Conservation (phyloP, 495 filamentous ascomycete species). For the Lindgomyces ingoldianus region DNA sequence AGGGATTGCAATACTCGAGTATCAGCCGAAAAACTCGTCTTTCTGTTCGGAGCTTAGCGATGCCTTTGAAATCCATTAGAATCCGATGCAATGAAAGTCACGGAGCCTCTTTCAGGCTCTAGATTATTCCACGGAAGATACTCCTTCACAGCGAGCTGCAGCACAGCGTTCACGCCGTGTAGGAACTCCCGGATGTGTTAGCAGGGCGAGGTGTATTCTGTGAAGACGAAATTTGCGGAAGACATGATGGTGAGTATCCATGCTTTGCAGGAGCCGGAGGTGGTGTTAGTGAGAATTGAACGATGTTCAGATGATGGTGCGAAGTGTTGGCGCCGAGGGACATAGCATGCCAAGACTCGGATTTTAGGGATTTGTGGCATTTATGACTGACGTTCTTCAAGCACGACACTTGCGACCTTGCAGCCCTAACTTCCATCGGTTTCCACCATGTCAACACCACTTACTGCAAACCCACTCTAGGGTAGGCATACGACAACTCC, state of each 20-base stretch:
- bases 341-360: no score
- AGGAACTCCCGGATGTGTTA: conserved; percentile 44
- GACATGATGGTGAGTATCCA: conserved; percentile 33
- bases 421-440: no score
- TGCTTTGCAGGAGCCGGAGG: not conserved
- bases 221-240: conserved; percentile 36
- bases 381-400: no score
- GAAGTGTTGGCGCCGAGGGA: no score
- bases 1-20: conserved; percentile 38
- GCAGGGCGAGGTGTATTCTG: conserved; percentile 40
- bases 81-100: conserved; percentile 50
- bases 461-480: no score
- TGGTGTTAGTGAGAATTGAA: not conserved
- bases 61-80: conserved; percentile 50
- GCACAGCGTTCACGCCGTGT: conserved; percentile 39
- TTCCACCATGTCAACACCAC: no score
- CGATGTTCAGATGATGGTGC: no score
- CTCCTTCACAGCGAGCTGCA: conserved; percentile 49
- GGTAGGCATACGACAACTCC: no score
- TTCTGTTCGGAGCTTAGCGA: conserved; percentile 9
- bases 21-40: conserved; percentile 31
- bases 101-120: conserved; percentile 27
- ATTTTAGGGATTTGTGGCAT: no score
- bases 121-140: conserved; percentile 42
- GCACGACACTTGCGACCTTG: no score